Evolutionary conservation across 2,329 filamentous ascomycete genomes (phyloP).

Genomic region (Colletotrichum acutatum): DNA sequence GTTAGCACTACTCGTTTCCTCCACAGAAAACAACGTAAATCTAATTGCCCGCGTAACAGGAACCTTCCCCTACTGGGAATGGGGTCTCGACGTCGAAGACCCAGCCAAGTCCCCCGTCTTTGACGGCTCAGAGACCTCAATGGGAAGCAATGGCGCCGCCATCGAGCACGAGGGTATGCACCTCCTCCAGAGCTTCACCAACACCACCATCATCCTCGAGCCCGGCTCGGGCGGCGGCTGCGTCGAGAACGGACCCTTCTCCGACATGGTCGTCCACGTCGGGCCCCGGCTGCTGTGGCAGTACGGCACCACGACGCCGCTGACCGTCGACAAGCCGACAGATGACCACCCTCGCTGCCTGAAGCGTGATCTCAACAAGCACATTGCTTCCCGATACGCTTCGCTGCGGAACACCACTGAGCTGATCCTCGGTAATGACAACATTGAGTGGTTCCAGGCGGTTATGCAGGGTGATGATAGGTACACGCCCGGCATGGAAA

Average conservation of each 20-base stretch:
- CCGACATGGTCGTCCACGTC: slow-evolving; percentile 50
- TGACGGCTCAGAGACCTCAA: slow-evolving; percentile 50
- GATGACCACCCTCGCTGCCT: slow-evolving; percentile 55
- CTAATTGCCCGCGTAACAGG: not conserved
- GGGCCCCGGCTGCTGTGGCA: slow-evolving; percentile 41
- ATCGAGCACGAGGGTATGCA: slow-evolving; percentile 40
- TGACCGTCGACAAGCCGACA: slow-evolving; percentile 39
- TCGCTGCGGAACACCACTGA: slow-evolving; percentile 40
- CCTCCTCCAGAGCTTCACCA: slow-evolving; percentile 7
- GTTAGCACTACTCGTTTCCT: slow-evolving; percentile 26
- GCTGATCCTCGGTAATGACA: slow-evolving; percentile 43
- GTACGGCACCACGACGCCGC: slow-evolving; percentile 31
- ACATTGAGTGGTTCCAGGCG: slow-evolving; percentile 46
- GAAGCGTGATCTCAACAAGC: slow-evolving; percentile 48
- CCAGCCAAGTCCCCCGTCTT: slow-evolving; percentile 48
- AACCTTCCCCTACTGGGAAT: slow-evolving; percentile 32
- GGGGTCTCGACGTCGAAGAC: slow-evolving; percentile 37
- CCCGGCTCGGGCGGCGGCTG: slow-evolving; percentile 63
- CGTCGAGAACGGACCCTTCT: slow-evolving; percentile 48
- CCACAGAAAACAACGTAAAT: not conserved
- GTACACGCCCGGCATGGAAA: slow-evolving; percentile 38
- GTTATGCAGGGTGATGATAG: slow-evolving; percentile 47
- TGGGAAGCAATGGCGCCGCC: slow-evolving; percentile 50
- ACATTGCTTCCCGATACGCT: slow-evolving; percentile 35
- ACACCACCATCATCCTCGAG: slow-evolving; percentile 45